phyloP scores from a whole-genome alignment of 2,329 filamentous ascomycete genomes.

The Ophiocordyceps sinensis region DNA sequence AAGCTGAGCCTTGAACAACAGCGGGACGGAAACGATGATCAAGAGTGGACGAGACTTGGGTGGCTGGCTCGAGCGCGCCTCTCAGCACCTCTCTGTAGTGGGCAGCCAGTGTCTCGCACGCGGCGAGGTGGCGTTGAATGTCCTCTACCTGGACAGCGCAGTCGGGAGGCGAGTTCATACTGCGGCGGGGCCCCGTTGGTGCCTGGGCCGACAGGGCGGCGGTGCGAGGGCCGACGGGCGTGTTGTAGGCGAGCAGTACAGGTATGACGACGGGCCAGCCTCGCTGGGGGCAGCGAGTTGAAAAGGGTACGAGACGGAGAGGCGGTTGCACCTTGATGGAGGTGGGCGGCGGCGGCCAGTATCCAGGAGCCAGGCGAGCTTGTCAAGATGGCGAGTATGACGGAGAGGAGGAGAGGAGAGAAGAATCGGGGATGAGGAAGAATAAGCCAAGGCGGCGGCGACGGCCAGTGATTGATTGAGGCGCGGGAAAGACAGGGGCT shows the following conservation, averaged over 20 bases:
- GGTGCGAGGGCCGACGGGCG: no score
- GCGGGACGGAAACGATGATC: not conserved
- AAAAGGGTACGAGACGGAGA: no score
- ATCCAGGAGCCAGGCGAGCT: no score
- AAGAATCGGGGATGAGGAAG: no score
- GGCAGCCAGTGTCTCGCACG: not conserved
- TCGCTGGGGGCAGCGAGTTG: no score
- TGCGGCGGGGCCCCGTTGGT: not conserved
- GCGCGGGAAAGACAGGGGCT: not conserved
- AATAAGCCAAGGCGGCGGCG: not conserved
- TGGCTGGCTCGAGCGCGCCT: not conserved
- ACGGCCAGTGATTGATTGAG: not conserved
- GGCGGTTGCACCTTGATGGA: no score
- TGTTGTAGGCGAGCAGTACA: no score
- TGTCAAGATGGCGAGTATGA: no score
- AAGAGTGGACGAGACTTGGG: not conserved
- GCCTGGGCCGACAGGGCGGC: not conserved
- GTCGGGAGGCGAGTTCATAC: not conserved
- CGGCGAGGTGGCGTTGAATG: constrained; percentile 1
- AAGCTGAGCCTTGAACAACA: not conserved
- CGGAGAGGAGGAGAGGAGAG: no score
- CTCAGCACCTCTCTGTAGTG: constrained; percentile 1
- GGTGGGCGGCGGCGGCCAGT: no score
- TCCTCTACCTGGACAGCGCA: not conserved
- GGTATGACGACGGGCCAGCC: no score